Base-by-base conservation (phyloP, 495 filamentous ascomycete species). In the Pseudevernia furfuracea region DNA sequence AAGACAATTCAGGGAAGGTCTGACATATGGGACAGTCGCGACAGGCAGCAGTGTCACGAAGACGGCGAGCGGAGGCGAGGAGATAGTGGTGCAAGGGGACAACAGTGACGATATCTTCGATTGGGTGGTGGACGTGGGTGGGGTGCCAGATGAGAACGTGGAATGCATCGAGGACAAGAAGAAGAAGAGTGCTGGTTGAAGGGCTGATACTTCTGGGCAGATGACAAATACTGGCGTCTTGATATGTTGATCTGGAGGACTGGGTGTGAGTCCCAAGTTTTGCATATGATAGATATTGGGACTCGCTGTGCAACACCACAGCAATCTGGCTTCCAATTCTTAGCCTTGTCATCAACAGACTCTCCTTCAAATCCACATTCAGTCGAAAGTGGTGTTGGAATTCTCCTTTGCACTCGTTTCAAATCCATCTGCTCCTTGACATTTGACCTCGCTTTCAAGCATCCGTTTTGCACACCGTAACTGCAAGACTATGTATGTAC, bases 31-130 rank as follows among this genome's bases (percentile, higher is more conserved):
- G 78, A 28, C n/a, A 52, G 53, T 99, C 72, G 95, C 95, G 23
- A 97, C 94, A 1, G 94, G 94, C 0, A 86, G 85, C n/a, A 89
- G 85, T 19, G 92, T 97, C 49, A 97, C 93, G 21, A 94, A 96
- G 77, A 82, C 87, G 11, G 83, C 90, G 30, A 87, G 84, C 56
- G 93, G 92, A 3, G 87, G 87, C 15, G 94, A 97, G 75, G 94
- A 97, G 79, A 97, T 99, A 72, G 93, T 96, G 39, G 92, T 99
- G 48, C 94, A 99, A 75, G 94, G 94, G 19, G 94, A 99, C 77
- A 85, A 97, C 68, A 95, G 91, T 74, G 92, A 92, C 72, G 94
- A 97, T 74, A 87, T 99, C 61, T 84, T 87, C 69, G 95, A 97
- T 68, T 97, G 89, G 79, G 73, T 99, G 64, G 74, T 88, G 66